These are phyloP conservation scores for Elsinoe australis DNA, from an alignment of 2,329 filamentous ascomycete genomes.

Conservation along the genomic window DNA sequence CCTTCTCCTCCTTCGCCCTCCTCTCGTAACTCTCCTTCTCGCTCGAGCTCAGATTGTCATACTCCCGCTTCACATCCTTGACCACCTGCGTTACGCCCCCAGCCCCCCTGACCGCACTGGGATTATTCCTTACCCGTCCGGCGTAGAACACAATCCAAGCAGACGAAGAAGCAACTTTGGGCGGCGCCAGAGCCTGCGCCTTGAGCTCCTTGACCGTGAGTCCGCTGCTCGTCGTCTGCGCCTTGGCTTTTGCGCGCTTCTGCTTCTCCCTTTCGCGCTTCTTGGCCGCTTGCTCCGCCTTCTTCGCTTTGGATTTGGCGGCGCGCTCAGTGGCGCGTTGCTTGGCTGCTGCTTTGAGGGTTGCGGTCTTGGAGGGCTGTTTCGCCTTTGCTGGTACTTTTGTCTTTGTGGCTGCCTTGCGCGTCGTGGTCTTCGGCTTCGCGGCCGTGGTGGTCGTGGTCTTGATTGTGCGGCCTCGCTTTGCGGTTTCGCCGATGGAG, in stretches of 20 bases:
- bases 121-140: slow-evolving; percentile 23
- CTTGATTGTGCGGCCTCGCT: slow-evolving; percentile 14
- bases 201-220: slow-evolving; percentile 31
- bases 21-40: slow-evolving; percentile 14
- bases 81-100: slow-evolving; percentile 50
- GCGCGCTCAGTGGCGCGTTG: slow-evolving; percentile 9
- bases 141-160: slow-evolving; percentile 28
- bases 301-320: slow-evolving; percentile 3
- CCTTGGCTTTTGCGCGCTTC: slow-evolving; percentile 5
- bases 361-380: slow-evolving; percentile 6
- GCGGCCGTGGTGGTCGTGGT: slow-evolving; percentile 26
- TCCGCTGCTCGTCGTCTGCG: slow-evolving; percentile 15
- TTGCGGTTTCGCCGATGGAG: slow-evolving; percentile 10
- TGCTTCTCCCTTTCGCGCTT: slow-evolving; percentile 8
- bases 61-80: slow-evolving; percentile 46
- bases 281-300: background rate
- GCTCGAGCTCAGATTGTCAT: background rate
- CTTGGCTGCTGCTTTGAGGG: slow-evolving; percentile 7
- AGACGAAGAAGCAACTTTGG: slow-evolving; percentile 20
- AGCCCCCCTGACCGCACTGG: slow-evolving; percentile 37
- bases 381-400: slow-evolving; percentile 1
- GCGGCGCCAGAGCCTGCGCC: slow-evolving; percentile 33
- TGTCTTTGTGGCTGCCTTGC: slow-evolving; percentile 17
- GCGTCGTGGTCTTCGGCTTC: slow-evolving; percentile 15
- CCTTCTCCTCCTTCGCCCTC: slow-evolving; percentile 22